These are phyloP conservation scores for Talaromyces piceae DNA, from an alignment of 2,329 filamentous ascomycete species.

Conservation along the genomic window DNA sequence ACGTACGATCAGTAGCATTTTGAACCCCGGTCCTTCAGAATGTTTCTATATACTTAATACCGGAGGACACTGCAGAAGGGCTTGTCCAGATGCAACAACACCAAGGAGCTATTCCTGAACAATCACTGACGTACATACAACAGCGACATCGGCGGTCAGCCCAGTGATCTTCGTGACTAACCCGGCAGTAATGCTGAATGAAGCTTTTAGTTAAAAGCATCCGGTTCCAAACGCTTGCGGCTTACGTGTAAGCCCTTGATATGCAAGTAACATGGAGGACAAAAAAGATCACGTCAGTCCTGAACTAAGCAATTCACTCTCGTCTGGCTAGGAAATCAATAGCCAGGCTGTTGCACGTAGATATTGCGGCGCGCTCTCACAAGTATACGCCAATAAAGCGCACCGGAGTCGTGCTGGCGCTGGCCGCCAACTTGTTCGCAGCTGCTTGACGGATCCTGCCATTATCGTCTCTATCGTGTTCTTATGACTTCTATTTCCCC, in stretches of 20 bases:
- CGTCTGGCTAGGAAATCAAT: background rate
- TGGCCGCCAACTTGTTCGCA: too few relatives aligned
- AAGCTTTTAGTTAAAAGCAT: background rate
- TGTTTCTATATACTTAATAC: too few relatives aligned
- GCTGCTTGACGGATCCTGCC: too few relatives aligned
- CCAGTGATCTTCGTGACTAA: background rate
- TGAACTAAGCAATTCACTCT: too few relatives aligned
- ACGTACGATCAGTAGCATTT: too few relatives aligned
- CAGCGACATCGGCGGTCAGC: background rate
- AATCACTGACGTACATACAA: too few relatives aligned
- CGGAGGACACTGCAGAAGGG: too few relatives aligned
- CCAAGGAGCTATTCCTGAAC: too few relatives aligned
- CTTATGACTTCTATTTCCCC: too few relatives aligned
- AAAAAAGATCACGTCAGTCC: background rate
- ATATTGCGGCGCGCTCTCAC: background rate
- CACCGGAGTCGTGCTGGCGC: background rate
- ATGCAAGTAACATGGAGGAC: background rate
- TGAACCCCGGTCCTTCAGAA: too few relatives aligned
- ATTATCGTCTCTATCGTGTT: too few relatives aligned
- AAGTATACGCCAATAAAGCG: background rate
- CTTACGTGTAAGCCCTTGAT: background rate
- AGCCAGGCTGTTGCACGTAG: background rate
- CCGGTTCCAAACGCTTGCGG: background rate
- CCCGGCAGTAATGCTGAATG: background rate
- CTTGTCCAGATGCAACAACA: too few relatives aligned